These are phyloP conservation scores for slime mould (Dictyostelium discoideum) DNA, from an alignment of 78 protist genomes.

Conservation along the genomic window DNA sequence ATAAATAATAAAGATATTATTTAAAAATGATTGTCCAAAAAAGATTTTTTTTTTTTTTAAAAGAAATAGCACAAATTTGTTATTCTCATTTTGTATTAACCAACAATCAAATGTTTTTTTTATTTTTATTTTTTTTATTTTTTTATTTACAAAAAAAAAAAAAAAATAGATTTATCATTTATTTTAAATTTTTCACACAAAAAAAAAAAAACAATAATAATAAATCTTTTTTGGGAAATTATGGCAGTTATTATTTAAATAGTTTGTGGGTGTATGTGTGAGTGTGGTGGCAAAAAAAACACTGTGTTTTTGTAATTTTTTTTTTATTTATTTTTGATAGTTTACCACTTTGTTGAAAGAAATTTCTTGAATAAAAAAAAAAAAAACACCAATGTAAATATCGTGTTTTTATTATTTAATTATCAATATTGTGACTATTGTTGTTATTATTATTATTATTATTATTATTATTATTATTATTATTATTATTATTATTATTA, in stretches of 20 bases:
- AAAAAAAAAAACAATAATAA: no score
- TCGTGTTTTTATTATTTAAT: no score
- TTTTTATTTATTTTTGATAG: not conserved
- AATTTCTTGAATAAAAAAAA: no score
- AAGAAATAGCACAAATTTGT: not conserved
- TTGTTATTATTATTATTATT: no score
- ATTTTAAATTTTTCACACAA: not conserved
- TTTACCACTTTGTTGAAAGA: not conserved
- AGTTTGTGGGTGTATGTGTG: not conserved
- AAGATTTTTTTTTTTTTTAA: no score
- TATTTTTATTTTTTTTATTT: no score
- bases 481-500: no score
- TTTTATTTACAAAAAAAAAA: not conserved
- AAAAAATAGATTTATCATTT: not conserved
- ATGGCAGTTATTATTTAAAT: not conserved
- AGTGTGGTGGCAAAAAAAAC: not conserved
- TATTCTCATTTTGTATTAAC: not conserved
- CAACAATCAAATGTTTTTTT: not conserved
- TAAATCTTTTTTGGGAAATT: not conserved
- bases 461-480: no score
- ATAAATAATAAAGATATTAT: not conserved
- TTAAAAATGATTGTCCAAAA: not conserved
- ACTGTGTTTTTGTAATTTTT: no score
- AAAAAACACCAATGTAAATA: no score
- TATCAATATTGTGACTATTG: no score